Base-by-base conservation (phyloP, 306 rosid species). In the Castanea mollissima region DNA sequence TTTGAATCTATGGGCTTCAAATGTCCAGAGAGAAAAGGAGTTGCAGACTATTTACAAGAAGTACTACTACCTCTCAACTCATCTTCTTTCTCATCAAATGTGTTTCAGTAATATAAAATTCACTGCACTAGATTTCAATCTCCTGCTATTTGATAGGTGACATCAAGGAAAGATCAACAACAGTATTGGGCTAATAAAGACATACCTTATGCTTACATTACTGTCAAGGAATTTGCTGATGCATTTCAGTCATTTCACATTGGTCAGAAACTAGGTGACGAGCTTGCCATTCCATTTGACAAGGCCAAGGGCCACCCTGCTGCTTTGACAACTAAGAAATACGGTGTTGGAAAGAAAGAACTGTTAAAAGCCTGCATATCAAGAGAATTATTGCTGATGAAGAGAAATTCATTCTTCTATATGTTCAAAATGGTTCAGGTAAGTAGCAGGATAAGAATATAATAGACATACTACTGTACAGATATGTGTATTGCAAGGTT, bases 21-120 rank as follows among this genome's bases (percentile, higher is more conserved):
- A 79, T 92, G 97, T 81, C 99, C 97, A 10, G 92, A 89, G 83
- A 91, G 97, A 71, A 94, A 92, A 86, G 97, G 93, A 81, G 97
- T 91, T 69, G 97, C 97, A 64, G 98, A 94, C 83, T 94, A 92
- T 77, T 80, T 92, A 75, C 98, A 94, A 91, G 99, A 94, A 83
- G 92, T 88, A 82, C 52, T n/a, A 0, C 41, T 6, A 7, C 46
- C 46, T 41, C 46, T 41, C 46, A 41, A 41, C 46, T 41, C 46
- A 8, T 41, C 46, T 41, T 8, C 46, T 41, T 41, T 41, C n/a
- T 41, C 46, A 41, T 41, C 46, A 41, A 7, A 41, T 8, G 46
- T 41, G 71, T 41, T 69, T 80, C 9, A 80, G 44, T 69, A 54
- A 73, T 8, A 41, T 41, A 41, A 8, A 41, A 41, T 8, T 41